Conservation (phyloP, 352 stramenopile genomes). For the Globisporangium emineosum region DNA sequence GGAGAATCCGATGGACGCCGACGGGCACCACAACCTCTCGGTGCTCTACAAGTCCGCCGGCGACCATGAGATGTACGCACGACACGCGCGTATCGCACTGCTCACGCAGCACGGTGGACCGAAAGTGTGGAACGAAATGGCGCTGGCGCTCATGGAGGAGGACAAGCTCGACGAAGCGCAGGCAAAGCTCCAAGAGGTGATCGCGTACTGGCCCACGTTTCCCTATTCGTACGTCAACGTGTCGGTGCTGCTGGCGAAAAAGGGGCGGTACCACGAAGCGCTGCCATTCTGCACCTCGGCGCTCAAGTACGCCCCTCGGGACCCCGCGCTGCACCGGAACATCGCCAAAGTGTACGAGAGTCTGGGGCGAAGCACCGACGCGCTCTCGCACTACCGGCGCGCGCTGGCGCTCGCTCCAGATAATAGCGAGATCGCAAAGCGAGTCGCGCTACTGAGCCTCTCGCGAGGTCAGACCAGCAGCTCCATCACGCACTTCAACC, state of each 20-base stretch:
- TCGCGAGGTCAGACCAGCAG: slow-evolving; percentile 22
- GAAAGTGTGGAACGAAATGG: slow-evolving; percentile 60
- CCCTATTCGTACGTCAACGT: slow-evolving; percentile 54
- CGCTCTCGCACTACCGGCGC: slow-evolving; percentile 41
- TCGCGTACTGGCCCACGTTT: slow-evolving; percentile 48
- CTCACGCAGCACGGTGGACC: slow-evolving; percentile 55
- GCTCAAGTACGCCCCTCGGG: slow-evolving; percentile 33
- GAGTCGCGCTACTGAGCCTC: slow-evolving; percentile 52
- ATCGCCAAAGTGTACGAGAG: slow-evolving; percentile 51
- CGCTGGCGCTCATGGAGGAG: slow-evolving; percentile 45
- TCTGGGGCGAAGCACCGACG: slow-evolving; percentile 43
- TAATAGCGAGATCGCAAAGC: slow-evolving; percentile 35
- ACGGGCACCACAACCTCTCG: slow-evolving; percentile 58
- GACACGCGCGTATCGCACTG: slow-evolving; percentile 54
- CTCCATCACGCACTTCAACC: slow-evolving; percentile 39
- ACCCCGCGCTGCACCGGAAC: slow-evolving; percentile 57
- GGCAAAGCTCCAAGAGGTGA: slow-evolving; percentile 36
- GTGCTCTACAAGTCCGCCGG: slow-evolving; percentile 47
- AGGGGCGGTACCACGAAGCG: slow-evolving; percentile 43
- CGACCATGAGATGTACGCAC: slow-evolving; percentile 35
- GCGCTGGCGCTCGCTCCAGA: slow-evolving; percentile 31
- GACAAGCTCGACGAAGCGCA: slow-evolving; percentile 38
- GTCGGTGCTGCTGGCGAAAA: slow-evolving; percentile 37
- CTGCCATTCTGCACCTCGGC: slow-evolving; percentile 36
- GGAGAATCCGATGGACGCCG: slow-evolving; percentile 50